phyloP scores from a whole-genome alignment of 139 green algal species.

The Asterochloris erici region DNA sequence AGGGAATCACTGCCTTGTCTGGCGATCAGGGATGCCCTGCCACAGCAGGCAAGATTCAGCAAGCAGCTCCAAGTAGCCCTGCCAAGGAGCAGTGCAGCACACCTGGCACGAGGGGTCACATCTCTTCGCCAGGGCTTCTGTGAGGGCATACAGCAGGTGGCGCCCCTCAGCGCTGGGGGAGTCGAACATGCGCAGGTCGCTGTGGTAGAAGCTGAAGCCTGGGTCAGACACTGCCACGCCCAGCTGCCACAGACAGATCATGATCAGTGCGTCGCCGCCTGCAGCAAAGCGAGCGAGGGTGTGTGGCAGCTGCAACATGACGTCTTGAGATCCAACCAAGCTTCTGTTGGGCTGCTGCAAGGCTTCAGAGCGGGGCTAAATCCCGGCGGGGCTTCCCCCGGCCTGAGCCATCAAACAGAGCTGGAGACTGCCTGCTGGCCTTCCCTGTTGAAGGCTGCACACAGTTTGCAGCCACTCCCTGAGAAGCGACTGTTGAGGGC shows the following conservation, averaged over 20 bases:
- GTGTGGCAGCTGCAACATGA: neutral
- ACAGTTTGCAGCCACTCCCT: neutral
- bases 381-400: too few relatives aligned
- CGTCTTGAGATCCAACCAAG: neutral
- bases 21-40: neutral
- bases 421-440: too few relatives aligned
- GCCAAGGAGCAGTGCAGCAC: neutral
- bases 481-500: neutral
- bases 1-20: neutral
- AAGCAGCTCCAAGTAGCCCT: neutral
- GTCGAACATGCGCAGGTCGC: constrained; percentile 19
- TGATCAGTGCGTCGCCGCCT: constrained; percentile 16
- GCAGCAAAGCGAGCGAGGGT: neutral
- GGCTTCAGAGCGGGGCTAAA: too few relatives aligned
- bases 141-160: constrained; percentile 11
- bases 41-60: neutral
- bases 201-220: constrained; percentile 19
- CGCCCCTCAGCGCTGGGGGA: neutral
- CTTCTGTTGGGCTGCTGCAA: too few relatives aligned
- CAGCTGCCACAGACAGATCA: constrained; percentile 9
- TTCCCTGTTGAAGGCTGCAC: too few relatives aligned
- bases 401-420: too few relatives aligned
- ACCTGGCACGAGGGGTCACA: constrained; percentile 20
- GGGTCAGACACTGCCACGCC: constrained; percentile 9
- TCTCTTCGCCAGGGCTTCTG: constrained; percentile 4